These are phyloP conservation scores for Atalantia buxifolia DNA, from an alignment of 345 rosid species.

Conservation along the genomic window DNA sequence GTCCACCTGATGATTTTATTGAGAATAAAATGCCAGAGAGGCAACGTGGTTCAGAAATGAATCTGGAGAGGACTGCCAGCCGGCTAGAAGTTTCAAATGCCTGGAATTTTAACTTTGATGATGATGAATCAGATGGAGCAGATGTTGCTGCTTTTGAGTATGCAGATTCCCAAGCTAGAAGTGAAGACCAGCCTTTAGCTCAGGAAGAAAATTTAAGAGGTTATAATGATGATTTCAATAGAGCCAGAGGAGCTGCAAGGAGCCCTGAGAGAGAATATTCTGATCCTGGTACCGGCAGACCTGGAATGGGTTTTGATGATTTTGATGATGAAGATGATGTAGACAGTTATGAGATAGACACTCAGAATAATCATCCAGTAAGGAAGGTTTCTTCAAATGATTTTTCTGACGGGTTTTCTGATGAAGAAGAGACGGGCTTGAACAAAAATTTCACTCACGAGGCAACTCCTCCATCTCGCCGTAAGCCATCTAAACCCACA, in stretches of 20 bases:
- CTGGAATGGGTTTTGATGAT: constrained; percentile 80
- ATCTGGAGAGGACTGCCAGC: constrained; percentile 39
- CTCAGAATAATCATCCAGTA: constrained; percentile 29
- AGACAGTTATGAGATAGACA: constrained; percentile 84
- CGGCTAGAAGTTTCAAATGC: constrained; percentile 72
- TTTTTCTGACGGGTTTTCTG: constrained; percentile 45
- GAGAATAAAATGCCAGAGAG: constrained; percentile 58
- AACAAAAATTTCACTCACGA: constrained; percentile 22
- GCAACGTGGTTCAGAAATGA: constrained; percentile 37
- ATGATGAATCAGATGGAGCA: constrained; percentile 96
- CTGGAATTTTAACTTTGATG: constrained; percentile 98
- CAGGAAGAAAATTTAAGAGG: constrained; percentile 35
- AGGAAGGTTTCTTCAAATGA: constrained; percentile 32
- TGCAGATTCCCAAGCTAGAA: constrained; percentile 56
- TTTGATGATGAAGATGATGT: constrained; percentile 90
- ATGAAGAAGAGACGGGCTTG: constrained; percentile 32
- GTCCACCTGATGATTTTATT: constrained; percentile 70
- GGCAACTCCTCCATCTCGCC: constrained; percentile 21
- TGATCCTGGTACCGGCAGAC: constrained; percentile 33
- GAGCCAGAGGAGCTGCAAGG: constrained; percentile 25
- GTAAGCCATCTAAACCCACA: constrained; percentile 29
- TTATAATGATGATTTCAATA: constrained; percentile 33
- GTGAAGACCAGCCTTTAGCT: constrained; percentile 26
- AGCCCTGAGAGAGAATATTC: constrained; percentile 38
- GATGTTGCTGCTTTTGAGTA: constrained; percentile 92